These are phyloP conservation scores for Cardiosporidium cionae DNA, from an alignment of 169 alveolate genomes.

Conservation along the genomic window DNA sequence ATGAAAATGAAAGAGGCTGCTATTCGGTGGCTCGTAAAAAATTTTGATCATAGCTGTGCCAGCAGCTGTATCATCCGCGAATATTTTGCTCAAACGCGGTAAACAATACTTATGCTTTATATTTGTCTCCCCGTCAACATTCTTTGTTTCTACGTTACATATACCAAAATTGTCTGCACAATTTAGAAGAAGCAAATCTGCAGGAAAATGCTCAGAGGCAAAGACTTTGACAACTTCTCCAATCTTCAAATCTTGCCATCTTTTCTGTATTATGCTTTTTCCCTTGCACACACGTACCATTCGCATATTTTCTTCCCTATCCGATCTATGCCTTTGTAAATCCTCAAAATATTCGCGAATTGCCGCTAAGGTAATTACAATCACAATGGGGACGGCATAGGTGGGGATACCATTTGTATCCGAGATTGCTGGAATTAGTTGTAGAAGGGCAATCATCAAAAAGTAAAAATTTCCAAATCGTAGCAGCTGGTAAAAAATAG, in stretches of 20 bases:
- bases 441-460: slow-evolving; percentile 9
- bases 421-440: slow-evolving; percentile 19
- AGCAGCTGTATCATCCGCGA: slow-evolving; percentile 44
- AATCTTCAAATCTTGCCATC: slow-evolving; percentile 72
- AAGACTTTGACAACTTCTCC: slow-evolving; percentile 84
- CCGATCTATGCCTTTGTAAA: slow-evolving; percentile 70
- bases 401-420: slow-evolving; percentile 78
- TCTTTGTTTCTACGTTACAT: slow-evolving; percentile 63
- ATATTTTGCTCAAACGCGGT: slow-evolving; percentile 42
- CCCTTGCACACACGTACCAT: slow-evolving; percentile 24
- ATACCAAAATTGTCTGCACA: slow-evolving; percentile 80
- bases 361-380: slow-evolving; percentile 78
- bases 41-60: slow-evolving; percentile 17
- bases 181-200: slow-evolving; percentile 78
- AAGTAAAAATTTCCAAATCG: slow-evolving; percentile 20
- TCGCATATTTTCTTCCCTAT: slow-evolving; percentile 72
- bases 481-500: too few species aligned
- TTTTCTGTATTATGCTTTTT: slow-evolving; percentile 17
- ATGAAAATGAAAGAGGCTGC: background rate
- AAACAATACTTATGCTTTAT: slow-evolving; percentile 66
- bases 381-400: slow-evolving; percentile 68
- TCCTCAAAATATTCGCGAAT: slow-evolving; percentile 83
- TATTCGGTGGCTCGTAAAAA: background rate
- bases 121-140: slow-evolving; percentile 85
- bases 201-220: slow-evolving; percentile 75